These are phyloP conservation scores for Penicillium nucicola DNA, from an alignment of 495 filamentous ascomycete species.

Conservation along the genomic window DNA sequence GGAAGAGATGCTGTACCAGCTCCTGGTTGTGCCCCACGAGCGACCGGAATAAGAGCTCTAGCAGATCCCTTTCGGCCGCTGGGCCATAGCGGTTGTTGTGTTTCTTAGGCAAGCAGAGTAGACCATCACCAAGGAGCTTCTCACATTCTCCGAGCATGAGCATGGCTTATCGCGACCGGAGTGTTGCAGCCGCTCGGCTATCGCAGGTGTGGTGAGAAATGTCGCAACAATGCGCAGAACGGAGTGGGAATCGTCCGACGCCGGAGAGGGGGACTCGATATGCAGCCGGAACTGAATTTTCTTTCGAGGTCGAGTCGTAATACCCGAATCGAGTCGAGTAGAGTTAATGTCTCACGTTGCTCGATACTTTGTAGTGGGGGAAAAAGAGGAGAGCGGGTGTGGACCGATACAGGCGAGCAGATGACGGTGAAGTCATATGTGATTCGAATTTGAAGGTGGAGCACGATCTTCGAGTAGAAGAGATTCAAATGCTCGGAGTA, in stretches of 20 bases:
- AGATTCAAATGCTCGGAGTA: background rate
- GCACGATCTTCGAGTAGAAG: background rate
- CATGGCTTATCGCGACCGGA: constrained; percentile 17
- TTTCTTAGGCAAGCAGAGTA: constrained; percentile 66
- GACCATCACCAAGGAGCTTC: constrained; percentile 69
- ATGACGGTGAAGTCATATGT: constrained; percentile 8
- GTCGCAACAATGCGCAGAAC: constrained; percentile 14
- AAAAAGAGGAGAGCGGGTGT: constrained; percentile 14
- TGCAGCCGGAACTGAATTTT: constrained; percentile 1
- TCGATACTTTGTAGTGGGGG: constrained; percentile 25
- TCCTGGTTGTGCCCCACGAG: constrained; percentile 71
- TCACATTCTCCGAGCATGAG: constrained; percentile 68
- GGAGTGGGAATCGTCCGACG: constrained; percentile 6
- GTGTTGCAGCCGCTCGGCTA: constrained; percentile 12
- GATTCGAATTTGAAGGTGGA: background rate
- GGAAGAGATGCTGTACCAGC: constrained; percentile 75
- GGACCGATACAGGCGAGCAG: constrained; percentile 19
- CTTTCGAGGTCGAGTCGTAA: background rate
- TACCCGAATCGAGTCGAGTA: background rate
- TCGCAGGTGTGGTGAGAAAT: constrained; percentile 13
- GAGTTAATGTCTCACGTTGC: background rate
- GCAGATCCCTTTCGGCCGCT: constrained; percentile 62
- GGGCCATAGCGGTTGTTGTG: constrained; percentile 71
- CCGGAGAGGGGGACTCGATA: constrained; percentile 1
- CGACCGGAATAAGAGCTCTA: constrained; percentile 79